Evolutionary conservation across 345 rosid species (phyloP).

Genomic region (Mercurialis annua): DNA sequence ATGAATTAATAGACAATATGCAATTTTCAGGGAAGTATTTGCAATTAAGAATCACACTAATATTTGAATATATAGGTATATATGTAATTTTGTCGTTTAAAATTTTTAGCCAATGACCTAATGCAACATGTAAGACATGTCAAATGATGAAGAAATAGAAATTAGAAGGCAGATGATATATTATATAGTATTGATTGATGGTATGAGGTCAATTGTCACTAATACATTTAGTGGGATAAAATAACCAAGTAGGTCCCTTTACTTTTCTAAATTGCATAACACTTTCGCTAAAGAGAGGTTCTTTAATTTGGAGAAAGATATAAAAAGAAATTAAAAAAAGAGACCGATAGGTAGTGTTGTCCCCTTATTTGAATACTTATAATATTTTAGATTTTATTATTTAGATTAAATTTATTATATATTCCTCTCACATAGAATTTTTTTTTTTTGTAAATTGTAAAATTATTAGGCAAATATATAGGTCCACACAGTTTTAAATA

Average conservation of each 20-base stretch:
- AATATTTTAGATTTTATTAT: too few species aligned
- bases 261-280: constrained; percentile 16
- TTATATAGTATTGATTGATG: constrained; percentile 29
- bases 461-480: too few species aligned
- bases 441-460: too few species aligned
- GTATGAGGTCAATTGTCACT: constrained; percentile 46
- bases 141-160: constrained; percentile 34
- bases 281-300: constrained; percentile 3
- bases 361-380: constrained; percentile 20
- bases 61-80: background rate
- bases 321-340: constrained; percentile 1
- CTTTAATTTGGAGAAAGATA: background rate
- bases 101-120: constrained; percentile 1
- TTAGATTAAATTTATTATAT: too few species aligned
- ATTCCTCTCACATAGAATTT: too few species aligned
- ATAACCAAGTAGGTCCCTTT: constrained; percentile 25
- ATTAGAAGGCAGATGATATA: constrained; percentile 10
- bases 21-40: background rate
- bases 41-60: background rate
- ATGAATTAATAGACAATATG: too few species aligned
- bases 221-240: constrained; percentile 3
- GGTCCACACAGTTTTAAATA: constrained; percentile 27
- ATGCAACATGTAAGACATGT: background rate
- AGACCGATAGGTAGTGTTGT: constrained; percentile 19
- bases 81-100: constrained; percentile 11